Conservation (phyloP, 345 rosid species). For the Syzygium aqueum region DNA sequence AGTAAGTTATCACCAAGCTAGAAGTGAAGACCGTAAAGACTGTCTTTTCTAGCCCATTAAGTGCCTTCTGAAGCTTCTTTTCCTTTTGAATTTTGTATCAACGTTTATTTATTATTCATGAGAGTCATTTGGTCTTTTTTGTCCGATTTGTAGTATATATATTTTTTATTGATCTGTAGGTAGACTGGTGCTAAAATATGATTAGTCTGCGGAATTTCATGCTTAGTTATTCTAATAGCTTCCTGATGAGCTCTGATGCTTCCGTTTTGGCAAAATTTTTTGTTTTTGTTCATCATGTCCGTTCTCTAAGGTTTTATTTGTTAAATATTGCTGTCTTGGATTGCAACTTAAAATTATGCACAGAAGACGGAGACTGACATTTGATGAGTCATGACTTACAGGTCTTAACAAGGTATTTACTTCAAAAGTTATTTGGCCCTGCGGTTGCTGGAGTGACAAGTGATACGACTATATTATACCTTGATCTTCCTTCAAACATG, state of each 20-base stretch:
- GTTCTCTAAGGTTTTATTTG: not conserved
- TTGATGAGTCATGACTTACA: constrained; percentile 11
- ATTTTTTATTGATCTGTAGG: too few species aligned
- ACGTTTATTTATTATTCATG: not conserved
- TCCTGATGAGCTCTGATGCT: not conserved
- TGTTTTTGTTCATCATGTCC: not conserved
- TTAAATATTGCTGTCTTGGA: not conserved
- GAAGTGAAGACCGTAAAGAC: not conserved
- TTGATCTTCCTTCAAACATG: constrained; percentile 89
- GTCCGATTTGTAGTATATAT: not conserved
- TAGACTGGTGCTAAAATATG: too few species aligned
- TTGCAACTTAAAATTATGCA: not conserved
- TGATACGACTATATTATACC: constrained; percentile 46
- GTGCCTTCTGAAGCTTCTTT: not conserved
- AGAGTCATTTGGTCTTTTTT: not conserved
- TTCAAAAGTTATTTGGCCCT: constrained; percentile 79
- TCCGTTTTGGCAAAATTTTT: not conserved
- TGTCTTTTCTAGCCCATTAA: not conserved
- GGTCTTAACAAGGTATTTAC: constrained; percentile 70
- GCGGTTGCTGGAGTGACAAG: constrained; percentile 50
- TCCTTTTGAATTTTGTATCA: not conserved
- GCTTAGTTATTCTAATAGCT: not conserved
- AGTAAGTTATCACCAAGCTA: not conserved
- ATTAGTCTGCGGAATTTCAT: not conserved
- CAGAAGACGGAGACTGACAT: not conserved